phyloP scores from a whole-genome alignment of 129 eudicot genomes.

The Tanacetum coccineum region DNA sequence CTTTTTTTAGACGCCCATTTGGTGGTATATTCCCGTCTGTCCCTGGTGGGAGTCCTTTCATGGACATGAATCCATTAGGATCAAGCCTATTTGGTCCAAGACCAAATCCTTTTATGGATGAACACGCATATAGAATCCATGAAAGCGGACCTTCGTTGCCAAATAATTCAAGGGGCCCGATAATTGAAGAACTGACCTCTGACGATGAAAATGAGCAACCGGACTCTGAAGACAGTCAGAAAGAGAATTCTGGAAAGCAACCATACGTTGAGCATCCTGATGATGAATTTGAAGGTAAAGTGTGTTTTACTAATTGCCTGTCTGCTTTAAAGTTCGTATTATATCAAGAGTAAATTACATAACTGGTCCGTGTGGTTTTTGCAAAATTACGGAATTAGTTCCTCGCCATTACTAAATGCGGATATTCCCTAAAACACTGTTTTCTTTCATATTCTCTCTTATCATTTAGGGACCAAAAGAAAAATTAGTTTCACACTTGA shows the following conservation, averaged over 20 bases:
- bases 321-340: neutral
- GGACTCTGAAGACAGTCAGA: constrained; percentile 32
- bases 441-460: no score
- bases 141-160: constrained; percentile 41
- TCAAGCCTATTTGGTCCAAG: constrained; percentile 34
- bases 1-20: constrained; percentile 74
- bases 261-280: constrained; percentile 63
- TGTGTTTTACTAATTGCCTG: constrained; percentile 2
- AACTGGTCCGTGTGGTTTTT: neutral
- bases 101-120: constrained; percentile 26
- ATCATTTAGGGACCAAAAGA: no score
- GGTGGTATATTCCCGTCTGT: constrained; percentile 61
- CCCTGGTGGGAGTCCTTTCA: constrained; percentile 48
- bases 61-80: constrained; percentile 34
- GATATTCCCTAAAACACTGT: no score
- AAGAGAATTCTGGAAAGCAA: constrained; percentile 52
- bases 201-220: constrained; percentile 65
- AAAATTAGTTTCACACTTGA: no score
- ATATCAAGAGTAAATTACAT: no score
- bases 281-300: constrained; percentile 56
- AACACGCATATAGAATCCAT: constrained; percentile 37
- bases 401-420: no score
- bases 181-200: constrained; percentile 79
- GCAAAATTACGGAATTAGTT: no score
- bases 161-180: constrained; percentile 59